Conservation (phyloP, 148 eudicot genomes). For the Beta vulgaris region DNA sequence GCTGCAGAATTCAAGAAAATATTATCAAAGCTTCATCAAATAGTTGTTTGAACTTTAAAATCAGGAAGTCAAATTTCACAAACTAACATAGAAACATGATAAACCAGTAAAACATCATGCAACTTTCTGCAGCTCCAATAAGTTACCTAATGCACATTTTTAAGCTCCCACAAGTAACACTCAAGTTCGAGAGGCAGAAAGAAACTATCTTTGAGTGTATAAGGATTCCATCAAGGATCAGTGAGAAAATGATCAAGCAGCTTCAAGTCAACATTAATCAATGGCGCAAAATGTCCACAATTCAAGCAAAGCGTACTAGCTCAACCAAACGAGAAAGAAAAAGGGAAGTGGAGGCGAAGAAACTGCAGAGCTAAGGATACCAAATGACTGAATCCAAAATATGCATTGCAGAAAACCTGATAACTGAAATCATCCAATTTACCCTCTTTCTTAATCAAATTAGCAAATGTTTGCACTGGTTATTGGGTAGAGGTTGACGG, state of each 20-base stretch:
- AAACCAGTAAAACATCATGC: background rate
- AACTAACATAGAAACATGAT: background rate
- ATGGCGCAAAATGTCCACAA: background rate
- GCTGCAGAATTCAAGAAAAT: constrained; percentile 46
- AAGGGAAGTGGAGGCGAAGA: background rate
- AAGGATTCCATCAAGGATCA: background rate
- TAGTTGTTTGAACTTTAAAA: background rate
- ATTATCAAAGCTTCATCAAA: constrained; percentile 11
- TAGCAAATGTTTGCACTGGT: background rate
- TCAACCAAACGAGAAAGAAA: background rate
- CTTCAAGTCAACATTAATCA: background rate
- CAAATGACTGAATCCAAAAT: background rate
- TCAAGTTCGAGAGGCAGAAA: too few species aligned
- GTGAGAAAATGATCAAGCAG: background rate
- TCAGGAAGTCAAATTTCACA: background rate
- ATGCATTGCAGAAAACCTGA: background rate
- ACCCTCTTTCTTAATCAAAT: background rate
- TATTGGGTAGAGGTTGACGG: background rate
- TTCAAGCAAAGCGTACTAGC: background rate
- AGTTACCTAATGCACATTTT: background rate
- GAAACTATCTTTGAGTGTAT: too few species aligned
- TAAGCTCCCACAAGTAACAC: background rate
- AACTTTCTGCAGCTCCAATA: background rate
- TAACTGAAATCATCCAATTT: background rate
- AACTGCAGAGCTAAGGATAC: background rate